Conservation (phyloP, 164 flowering plant species). For the Vitis riparia region DNA sequence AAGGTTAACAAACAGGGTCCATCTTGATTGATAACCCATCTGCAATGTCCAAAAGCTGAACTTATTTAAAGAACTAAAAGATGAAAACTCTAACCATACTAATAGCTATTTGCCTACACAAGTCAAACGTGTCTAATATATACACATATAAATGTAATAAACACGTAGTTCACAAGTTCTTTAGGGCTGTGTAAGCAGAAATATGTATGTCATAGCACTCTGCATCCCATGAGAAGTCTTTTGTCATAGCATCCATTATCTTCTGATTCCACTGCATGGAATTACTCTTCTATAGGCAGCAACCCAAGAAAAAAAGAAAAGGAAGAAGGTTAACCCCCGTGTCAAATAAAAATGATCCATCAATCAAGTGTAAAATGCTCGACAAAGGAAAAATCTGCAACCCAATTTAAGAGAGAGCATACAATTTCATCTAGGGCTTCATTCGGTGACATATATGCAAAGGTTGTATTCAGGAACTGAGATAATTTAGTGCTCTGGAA, state of each 20-base stretch:
- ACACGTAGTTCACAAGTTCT: constrained; percentile 31
- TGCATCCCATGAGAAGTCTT: constrained; percentile 78
- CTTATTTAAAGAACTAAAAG: no score
- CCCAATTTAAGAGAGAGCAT: constrained; percentile 13
- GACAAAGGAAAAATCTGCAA: no score
- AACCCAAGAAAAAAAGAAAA: neutral
- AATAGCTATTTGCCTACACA: neutral
- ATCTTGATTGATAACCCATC: no score
- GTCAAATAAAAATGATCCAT: neutral
- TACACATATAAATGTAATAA: neutral
- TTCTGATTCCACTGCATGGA: constrained; percentile 50
- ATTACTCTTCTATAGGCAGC: constrained; percentile 40
- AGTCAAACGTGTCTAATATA: neutral
- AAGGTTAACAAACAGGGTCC: no score
- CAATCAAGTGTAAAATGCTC: neutral
- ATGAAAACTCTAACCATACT: no score
- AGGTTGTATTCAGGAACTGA: constrained; percentile 42
- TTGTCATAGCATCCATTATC: constrained; percentile 61
- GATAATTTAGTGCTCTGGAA: constrained; percentile 37
- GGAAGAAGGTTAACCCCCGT: neutral
- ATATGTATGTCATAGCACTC: constrained; percentile 67
- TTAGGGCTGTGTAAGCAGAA: constrained; percentile 55
- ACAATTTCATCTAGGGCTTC: constrained; percentile 79
- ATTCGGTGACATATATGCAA: constrained; percentile 52
- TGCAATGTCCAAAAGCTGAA: no score